A percentile compares a stretch with the other conserved stretches of the same genome.
phyloP scores from a whole-genome alignment of 1,284 basidiomycete genomes.

The Pholiota adiposa region DNA sequence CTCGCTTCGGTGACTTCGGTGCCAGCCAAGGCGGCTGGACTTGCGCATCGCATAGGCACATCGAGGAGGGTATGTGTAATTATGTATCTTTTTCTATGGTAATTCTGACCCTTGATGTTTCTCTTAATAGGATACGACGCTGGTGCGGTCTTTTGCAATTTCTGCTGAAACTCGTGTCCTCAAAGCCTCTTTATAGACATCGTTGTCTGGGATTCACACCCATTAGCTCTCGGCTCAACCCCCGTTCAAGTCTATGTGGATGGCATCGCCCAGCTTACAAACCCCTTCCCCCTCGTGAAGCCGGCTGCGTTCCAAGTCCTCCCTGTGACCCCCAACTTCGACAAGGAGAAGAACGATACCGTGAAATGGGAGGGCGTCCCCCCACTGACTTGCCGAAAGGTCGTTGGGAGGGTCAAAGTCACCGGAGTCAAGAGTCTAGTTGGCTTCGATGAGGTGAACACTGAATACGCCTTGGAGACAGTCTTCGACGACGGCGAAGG shows the following conservation, averaged over 20 bases:
- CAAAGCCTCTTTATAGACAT: conserved; percentile 36
- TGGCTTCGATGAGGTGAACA: conserved; percentile 34
- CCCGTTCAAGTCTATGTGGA: conserved; percentile 71
- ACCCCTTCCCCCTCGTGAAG: conserved; percentile 44
- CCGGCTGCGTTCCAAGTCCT: conserved; percentile 44
- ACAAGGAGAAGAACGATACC: conserved; percentile 46
- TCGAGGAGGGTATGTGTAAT: conserved; percentile 47
- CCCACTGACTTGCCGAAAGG: conserved; percentile 44
- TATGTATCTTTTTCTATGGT: conserved; percentile 33
- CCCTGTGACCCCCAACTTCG: conserved; percentile 41
- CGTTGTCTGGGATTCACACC: conserved; percentile 66
- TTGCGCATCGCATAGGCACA: conserved; percentile 72
- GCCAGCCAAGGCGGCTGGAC: conserved; percentile 66
- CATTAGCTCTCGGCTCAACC: conserved; percentile 63
- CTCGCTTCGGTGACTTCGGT: conserved; percentile 68
- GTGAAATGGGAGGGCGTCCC: conserved; percentile 63
- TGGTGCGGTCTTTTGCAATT: conserved; percentile 32
- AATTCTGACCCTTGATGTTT: not conserved
- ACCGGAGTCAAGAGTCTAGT: conserved; percentile 52
- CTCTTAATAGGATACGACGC: conserved; percentile 45
- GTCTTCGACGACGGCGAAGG: conserved; percentile 14
- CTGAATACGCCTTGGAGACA: conserved; percentile 1
- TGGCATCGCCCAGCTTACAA: conserved; percentile 57
- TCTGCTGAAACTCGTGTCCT: no score
- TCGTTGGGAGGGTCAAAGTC: conserved; percentile 22